Evolutionary conservation across 2,329 filamentous ascomycete genomes (phyloP).

Genomic region (Verruconis gallopava): DNA sequence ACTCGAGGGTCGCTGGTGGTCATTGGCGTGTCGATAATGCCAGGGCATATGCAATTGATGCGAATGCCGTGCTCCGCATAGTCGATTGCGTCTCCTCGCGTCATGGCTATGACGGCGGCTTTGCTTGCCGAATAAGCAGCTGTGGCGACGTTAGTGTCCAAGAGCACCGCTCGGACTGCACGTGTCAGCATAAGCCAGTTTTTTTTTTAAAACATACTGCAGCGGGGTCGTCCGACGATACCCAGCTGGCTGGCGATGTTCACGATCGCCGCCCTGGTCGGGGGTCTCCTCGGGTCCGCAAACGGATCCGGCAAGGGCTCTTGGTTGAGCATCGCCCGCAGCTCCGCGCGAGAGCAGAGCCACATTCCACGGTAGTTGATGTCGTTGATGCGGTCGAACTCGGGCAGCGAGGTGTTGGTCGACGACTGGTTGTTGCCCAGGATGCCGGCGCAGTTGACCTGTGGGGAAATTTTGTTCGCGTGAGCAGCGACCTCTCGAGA

Average conservation of each 20-base stretch:
- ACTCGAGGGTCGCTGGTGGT: conserved; percentile 16
- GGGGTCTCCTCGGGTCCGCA: conserved; percentile 6
- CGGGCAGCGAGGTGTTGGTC: conserved; percentile 32
- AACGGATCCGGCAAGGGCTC: conserved; percentile 5
- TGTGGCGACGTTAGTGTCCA: conserved; percentile 14
- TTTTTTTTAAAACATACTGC: conserved; percentile 6
- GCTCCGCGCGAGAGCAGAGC: conserved; percentile 6
- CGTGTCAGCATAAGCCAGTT: no score
- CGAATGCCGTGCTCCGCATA: conserved; percentile 16
- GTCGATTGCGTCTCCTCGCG: conserved; percentile 27
- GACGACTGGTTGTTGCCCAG: conserved; percentile 31
- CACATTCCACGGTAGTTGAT: conserved; percentile 37
- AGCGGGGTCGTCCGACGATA: conserved; percentile 8
- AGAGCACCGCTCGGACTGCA: background rate
- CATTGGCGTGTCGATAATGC: conserved; percentile 25
- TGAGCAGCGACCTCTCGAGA: no score
- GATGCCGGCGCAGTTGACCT: conserved; percentile 43
- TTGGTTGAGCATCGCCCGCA: conserved; percentile 9
- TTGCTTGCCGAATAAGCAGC: conserved; percentile 47
- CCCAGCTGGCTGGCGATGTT: conserved; percentile 9
- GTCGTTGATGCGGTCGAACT: conserved; percentile 41
- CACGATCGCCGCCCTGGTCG: conserved; percentile 7
- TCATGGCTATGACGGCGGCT: conserved; percentile 45
- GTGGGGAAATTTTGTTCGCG: background rate
- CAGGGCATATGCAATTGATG: conserved; percentile 21